A percentile compares a stretch with the other conserved stretches of the same genome.
Conservation (phyloP, 1,139 yeast species). For the Geotrichum cucujoidarum region DNA sequence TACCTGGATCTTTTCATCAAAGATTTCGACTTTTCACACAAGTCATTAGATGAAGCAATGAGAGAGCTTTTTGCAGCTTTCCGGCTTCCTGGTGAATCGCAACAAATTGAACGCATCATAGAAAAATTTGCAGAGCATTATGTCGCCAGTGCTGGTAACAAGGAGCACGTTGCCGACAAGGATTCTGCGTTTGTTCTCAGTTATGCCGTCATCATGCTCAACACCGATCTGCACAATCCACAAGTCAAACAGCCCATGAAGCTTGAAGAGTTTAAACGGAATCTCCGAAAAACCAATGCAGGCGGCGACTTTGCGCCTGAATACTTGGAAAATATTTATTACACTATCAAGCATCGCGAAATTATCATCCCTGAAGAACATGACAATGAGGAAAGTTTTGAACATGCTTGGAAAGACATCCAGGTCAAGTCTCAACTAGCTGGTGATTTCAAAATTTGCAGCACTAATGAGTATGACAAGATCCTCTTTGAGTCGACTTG, state of each 20-base stretch:
- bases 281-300: constrained; percentile 70
- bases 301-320: constrained; percentile 68
- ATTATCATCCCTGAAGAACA: constrained; percentile 98
- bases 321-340: constrained; percentile 71
- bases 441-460: constrained; percentile 28
- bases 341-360: constrained; percentile 76
- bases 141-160: constrained; percentile 36
- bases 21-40: constrained; percentile 65
- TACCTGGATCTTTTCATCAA: constrained; percentile 64
- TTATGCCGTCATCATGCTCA: constrained; percentile 85
- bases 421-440: constrained; percentile 44
- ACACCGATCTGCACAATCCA: constrained; percentile 87
- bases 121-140: constrained; percentile 81
- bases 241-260: constrained; percentile 78
- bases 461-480: constrained; percentile 52
- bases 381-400: constrained; percentile 80
- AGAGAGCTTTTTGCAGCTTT: constrained; percentile 79
- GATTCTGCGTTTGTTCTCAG: constrained; percentile 91
- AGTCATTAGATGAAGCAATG: constrained; percentile 89
- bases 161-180: constrained; percentile 35
- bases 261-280: constrained; percentile 70
- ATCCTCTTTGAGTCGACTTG: constrained; percentile 62
- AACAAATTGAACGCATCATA: constrained; percentile 86
- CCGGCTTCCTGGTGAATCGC: constrained; percentile 95
- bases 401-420: constrained; percentile 84